phyloP scores from a whole-genome alignment of 208 protist genomes.

The Acanthamoeba sp. region DNA sequence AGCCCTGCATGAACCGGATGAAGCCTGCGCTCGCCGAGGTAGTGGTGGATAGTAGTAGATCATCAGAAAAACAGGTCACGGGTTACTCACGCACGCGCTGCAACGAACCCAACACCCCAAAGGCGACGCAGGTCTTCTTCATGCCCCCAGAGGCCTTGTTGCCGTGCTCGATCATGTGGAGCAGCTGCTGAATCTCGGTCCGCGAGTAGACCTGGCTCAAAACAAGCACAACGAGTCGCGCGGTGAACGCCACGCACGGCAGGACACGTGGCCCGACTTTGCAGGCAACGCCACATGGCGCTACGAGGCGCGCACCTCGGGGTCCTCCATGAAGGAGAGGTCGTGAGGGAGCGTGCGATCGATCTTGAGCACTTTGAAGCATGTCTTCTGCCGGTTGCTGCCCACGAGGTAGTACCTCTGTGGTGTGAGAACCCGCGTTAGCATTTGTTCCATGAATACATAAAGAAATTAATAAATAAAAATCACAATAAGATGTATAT shows the following conservation, averaged over 20 bases:
- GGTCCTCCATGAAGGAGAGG: constrained; percentile 83
- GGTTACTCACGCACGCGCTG: not conserved
- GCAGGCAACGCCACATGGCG: not conserved
- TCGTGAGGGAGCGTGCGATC: constrained; percentile 81
- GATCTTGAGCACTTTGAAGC: constrained; percentile 86
- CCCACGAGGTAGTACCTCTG: constrained; percentile 84
- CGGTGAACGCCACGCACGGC: not conserved
- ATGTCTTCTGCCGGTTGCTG: constrained; percentile 76
- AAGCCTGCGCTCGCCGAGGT: constrained; percentile 83
- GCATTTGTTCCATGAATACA: not conserved
- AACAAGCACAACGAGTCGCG: too few species aligned
- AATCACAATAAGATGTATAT: not conserved
- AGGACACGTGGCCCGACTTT: not conserved
- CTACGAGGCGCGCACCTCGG: not conserved
- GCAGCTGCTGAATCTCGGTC: constrained; percentile 74
- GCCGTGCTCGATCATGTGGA: constrained; percentile 79
- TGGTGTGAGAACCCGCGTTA: too few species aligned
- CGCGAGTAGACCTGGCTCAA: constrained; percentile 74
- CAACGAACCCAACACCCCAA: constrained; percentile 67
- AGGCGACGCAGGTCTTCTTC: constrained; percentile 55
- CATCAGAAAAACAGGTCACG: not conserved
- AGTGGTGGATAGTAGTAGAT: too few species aligned
- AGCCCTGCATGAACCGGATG: constrained; percentile 94
- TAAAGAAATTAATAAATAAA: constrained; percentile 9
- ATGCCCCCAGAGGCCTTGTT: constrained; percentile 70